Base-by-base conservation (phyloP, 1,284 basidiomycete species). In the Stygiomarasmius scandens region DNA sequence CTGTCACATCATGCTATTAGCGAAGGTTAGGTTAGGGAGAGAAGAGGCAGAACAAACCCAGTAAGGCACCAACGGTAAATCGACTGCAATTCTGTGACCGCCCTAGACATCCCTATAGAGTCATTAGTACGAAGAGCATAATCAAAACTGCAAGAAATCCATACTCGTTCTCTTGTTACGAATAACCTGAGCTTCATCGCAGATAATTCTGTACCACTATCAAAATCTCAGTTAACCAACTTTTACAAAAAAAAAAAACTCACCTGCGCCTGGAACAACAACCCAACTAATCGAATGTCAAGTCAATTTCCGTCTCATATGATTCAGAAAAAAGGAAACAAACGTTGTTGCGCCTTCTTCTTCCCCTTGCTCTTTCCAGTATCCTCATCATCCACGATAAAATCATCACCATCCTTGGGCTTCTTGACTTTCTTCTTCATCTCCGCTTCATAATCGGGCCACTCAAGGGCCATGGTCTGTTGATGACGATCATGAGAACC, bases 181-280 rank as follows among this genome's bases (percentile, higher is more conserved):
- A 55, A 85, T 79, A 41, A 74, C 72, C 58, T 86, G 84, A 0
- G 81, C 83, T 64, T 86, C 84, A 55, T 86, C 84, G 1, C 83
- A 67, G 16, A 83, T 72, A 43, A 85, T 64, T 2, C 84, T 77
- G 58, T 79, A 81, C 66, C 81, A 83, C 74, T 82, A 58, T n/a
- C 61, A 54, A 46, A 56, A 41, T 25, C 27, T 25, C 50, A 25
- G 29, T 34, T 20, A n/a, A 9, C 27, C 24, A 49, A 51, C 8
- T 41, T 22, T 11, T 29, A 46, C 22, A 10, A 45, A 43, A 49
- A 11, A 50, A 22, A 3, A 27, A 49, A 2, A 64, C 69, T 41
- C 59, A 82, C 80, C 20, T 81, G 73, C 10, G 79, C 69, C 62
- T 79, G 72, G 62, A 82, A 80, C n/a, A 84, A 66, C 19, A 80